A percentile compares a stretch with the other conserved stretches of the same genome.
These are phyloP conservation scores for Lepidium sativum DNA, from an alignment of 345 rosid genomes.

Conservation along the genomic window DNA sequence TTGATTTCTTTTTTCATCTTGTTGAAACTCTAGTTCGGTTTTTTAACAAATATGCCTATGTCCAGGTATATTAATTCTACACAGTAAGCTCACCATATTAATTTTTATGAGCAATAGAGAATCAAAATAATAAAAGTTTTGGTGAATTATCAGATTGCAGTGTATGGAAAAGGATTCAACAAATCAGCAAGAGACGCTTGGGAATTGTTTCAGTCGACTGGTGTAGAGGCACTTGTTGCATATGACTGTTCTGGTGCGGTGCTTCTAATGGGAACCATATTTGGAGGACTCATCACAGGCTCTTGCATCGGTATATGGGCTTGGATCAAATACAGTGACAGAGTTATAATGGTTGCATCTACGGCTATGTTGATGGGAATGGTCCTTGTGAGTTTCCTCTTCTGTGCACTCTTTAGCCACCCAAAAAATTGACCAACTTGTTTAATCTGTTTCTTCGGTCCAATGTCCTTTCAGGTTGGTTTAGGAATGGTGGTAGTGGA, in stretches of 20 bases:
- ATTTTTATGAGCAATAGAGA: neutral
- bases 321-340: conserved; percentile 52
- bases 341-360: conserved; percentile 73
- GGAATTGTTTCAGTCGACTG: conserved; percentile 96
- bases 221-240: conserved; percentile 93
- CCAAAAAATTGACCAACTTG: neutral
- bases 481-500: conserved; percentile 90
- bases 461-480: conserved; percentile 53
- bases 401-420: neutral
- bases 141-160: conserved; percentile 54
- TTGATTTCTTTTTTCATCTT: conserved; percentile 80
- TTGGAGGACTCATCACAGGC: conserved; percentile 91
- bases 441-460: neutral
- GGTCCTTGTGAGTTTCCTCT: conserved; percentile 57
- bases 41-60: conserved; percentile 92
- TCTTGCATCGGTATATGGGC: conserved; percentile 85
- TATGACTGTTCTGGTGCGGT: conserved; percentile 97
- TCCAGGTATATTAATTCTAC: conserved; percentile 51
- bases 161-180: conserved; percentile 88
- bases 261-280: conserved; percentile 74
- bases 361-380: conserved; percentile 97
- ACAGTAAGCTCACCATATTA: neutral
- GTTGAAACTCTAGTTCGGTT: conserved; percentile 98
- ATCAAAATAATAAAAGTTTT: neutral
- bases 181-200: conserved; percentile 95